Evolutionary conservation across 164 flowering plant genomes (phyloP).

Genomic region (Dillenia suffruticosa): DNA sequence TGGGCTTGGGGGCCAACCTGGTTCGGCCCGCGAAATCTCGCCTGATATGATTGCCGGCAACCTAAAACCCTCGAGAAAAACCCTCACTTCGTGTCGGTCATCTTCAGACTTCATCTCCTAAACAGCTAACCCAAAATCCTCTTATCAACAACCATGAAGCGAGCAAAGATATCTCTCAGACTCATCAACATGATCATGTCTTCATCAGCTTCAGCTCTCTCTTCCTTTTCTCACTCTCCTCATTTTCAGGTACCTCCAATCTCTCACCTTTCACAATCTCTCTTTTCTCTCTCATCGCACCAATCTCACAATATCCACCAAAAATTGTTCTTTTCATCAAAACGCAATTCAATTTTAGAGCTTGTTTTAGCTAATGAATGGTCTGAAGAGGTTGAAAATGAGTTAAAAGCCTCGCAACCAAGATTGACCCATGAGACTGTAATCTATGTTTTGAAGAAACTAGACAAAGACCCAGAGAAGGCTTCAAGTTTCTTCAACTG

Average conservation of each 20-base stretch:
- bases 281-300: conserved; percentile 6
- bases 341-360: conserved; percentile 33
- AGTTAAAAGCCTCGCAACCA: conserved; percentile 27
- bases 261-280: conserved; percentile 17
- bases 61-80: too few relatives aligned
- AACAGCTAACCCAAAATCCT: not conserved
- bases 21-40: too few relatives aligned
- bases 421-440: conserved; percentile 49
- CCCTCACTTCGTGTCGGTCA: not conserved
- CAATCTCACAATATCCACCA: conserved; percentile 18
- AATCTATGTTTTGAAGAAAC: conserved; percentile 55
- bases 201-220: conserved; percentile 13
- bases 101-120: conserved; percentile 2
- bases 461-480: conserved; percentile 47
- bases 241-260: conserved; percentile 40
- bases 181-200: conserved; percentile 27
- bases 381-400: conserved; percentile 44
- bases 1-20: too few relatives aligned
- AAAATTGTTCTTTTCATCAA: conserved; percentile 37
- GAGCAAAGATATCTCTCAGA: conserved; percentile 35
- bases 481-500: conserved; percentile 54
- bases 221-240: conserved; percentile 16
- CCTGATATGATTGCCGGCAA: too few relatives aligned
- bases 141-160: conserved; percentile 38
- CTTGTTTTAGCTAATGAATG: conserved; percentile 42